Evolutionary conservation across 208 protist genomes (phyloP).

Genomic region (Leishmania braziliensis): DNA sequence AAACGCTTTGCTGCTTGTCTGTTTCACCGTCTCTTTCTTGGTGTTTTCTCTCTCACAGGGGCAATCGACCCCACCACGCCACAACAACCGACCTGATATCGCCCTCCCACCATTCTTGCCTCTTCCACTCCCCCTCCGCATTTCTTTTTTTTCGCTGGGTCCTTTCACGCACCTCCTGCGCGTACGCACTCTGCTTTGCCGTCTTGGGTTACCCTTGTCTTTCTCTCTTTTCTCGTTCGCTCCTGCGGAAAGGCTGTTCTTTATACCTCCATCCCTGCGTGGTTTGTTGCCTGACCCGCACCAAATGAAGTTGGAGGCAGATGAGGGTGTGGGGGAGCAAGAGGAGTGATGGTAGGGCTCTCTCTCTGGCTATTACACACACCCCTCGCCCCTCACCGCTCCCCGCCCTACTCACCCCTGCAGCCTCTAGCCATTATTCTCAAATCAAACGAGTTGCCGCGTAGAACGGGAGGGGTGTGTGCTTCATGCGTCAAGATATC

Average conservation of each 20-base stretch:
- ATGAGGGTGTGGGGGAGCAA: neutral
- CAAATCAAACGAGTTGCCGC: neutral
- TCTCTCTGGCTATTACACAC: neutral
- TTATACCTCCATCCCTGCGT: neutral
- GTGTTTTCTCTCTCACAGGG: no score
- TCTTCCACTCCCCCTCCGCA: neutral
- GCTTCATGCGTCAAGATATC: neutral
- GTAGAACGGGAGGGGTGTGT: neutral
- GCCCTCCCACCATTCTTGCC: neutral
- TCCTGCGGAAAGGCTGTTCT: neutral
- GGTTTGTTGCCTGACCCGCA: neutral
- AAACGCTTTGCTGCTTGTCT: no score
- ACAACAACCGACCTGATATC: no score
- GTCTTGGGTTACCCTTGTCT: neutral
- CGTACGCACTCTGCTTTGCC: neutral
- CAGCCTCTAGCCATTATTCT: neutral
- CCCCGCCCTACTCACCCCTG: neutral
- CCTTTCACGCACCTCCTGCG: neutral
- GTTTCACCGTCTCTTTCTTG: no score
- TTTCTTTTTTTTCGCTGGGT: slow-evolving; percentile 1
- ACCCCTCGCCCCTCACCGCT: no score
- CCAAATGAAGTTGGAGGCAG: neutral
- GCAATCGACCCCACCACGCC: no score
- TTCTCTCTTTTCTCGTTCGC: neutral
- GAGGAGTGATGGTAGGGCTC: neutral